Base-by-base conservation (phyloP, 768 basidiomycete species). In the Podaxis sp. region DNA sequence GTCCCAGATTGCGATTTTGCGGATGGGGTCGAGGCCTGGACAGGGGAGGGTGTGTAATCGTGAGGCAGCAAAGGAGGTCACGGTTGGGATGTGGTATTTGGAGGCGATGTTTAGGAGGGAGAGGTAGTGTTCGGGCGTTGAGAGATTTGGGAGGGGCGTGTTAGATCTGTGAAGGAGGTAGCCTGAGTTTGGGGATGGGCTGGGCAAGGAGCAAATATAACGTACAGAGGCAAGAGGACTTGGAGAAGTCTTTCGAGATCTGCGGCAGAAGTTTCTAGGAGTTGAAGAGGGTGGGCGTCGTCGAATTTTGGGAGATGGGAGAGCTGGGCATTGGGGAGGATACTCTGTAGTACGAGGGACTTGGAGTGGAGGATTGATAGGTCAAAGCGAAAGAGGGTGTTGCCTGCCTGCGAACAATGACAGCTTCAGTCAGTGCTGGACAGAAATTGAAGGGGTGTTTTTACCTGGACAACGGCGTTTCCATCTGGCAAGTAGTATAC, bases 301-400 rank as follows among this genome's bases (percentile, higher is more conserved):
- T 73, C 63, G 63, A 71, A 68, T 40, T 70, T 57, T 63, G 68
- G 64, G 22, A 63, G 58, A 30, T 67, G 70, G 39, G 72, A 73
- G 7, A 63, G 64, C 44, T 72, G 67, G 28, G 68, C 64, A 9
- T 69, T 72, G n/a, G n/a, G 83, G 76, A 76, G 69, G 49, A 73
- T 68, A 51, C 63, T 72, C 48, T 69, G 66, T 53, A 77, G 65
- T 62, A 74, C 58, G 19, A 69, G 69, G 39, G 75, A 74, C 64
- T 73, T 61, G 78, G 81, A 39, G 75, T 75, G 60, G 65, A 77
- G 52, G 77, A 81, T 79, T 8, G 79, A 79, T 11, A 81, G 77
- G 48, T 83, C 80, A 0, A 87, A 73, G 1, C 78, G 74, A 67
- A 83, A 87, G 1, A 86, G 71, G 11, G 75, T 79, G 58, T 82